Percentiles rank a stretch among this genome's conserved stretches.
Evolutionary conservation across 2,329 filamentous ascomycete species (phyloP).

Genomic region (Paracoccidioides lutzii): DNA sequence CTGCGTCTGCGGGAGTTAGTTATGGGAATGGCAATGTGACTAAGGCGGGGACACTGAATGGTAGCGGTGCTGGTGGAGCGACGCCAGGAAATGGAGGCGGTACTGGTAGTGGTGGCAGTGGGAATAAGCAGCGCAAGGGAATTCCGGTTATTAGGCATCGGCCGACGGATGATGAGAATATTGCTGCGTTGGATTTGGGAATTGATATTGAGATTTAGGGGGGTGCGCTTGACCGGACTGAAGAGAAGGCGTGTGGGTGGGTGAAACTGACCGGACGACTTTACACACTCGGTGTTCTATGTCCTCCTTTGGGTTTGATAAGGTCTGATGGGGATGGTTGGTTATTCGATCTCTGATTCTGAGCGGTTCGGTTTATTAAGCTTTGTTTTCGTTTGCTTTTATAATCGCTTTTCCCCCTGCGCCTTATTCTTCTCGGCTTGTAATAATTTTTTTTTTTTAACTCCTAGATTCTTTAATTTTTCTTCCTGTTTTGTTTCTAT

Average conservation of each 20-base stretch:
- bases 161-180: slow-evolving; percentile 82
- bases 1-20: too few relatives aligned
- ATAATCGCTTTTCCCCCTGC: too few relatives aligned
- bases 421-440: too few relatives aligned
- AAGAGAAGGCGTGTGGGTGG: too few relatives aligned
- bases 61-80: slow-evolving; percentile 21
- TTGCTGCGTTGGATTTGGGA: slow-evolving; percentile 75
- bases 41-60: slow-evolving; percentile 40
- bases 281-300: too few relatives aligned
- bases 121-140: slow-evolving; percentile 32
- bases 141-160: slow-evolving; percentile 60
- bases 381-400: too few relatives aligned
- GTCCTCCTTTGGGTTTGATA: too few relatives aligned
- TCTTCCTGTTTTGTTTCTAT: not conserved
- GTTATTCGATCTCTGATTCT: too few relatives aligned
- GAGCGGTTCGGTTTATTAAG: too few relatives aligned
- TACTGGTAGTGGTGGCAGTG: slow-evolving; percentile 17
- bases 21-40: slow-evolving; percentile 27
- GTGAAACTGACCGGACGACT: too few relatives aligned
- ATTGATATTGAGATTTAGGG: slow-evolving; percentile 74
- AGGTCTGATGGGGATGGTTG: too few relatives aligned
- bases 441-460: not conserved
- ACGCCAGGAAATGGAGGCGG: slow-evolving; percentile 19
- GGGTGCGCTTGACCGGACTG: too few relatives aligned
- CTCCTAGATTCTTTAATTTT: not conserved